These are phyloP conservation scores for Cucurbita argyrosperma DNA, from an alignment of 306 rosid genomes.

Conservation along the genomic window DNA sequence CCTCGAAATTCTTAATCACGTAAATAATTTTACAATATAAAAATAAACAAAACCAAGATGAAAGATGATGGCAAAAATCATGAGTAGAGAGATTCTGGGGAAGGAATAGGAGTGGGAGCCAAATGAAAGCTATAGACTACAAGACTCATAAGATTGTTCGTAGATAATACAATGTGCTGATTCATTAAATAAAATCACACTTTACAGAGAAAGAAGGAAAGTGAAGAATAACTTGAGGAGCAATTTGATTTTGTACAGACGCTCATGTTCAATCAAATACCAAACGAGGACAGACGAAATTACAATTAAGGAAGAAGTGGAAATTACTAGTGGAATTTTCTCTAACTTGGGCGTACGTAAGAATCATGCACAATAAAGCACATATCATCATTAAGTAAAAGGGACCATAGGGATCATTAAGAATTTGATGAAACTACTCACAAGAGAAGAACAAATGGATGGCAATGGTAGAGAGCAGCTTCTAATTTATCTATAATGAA, in stretches of 20 bases:
- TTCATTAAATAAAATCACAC: neutral
- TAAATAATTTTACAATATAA: neutral
- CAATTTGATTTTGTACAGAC: slow-evolving; percentile 5
- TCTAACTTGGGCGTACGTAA: neutral
- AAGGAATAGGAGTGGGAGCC: neutral
- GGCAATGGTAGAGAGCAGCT: neutral
- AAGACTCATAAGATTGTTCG: neutral
- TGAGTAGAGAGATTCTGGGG: neutral
- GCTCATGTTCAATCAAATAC: neutral
- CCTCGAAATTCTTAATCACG: neutral
- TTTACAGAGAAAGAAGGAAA: neutral
- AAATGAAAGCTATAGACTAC: neutral
- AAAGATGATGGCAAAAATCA: neutral
- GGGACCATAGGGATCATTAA: neutral
- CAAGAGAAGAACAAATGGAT: neutral
- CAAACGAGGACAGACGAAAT: neutral
- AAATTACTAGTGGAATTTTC: slow-evolving; percentile 6
- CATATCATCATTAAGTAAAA: neutral
- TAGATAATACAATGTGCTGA: neutral
- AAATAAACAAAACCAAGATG: neutral
- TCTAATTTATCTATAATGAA: neutral
- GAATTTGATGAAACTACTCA: neutral
- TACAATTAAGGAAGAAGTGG: slow-evolving; percentile 2
- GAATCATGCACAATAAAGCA: neutral
- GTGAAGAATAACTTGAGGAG: neutral